These are phyloP conservation scores for Tetrahymena elliotti DNA, from an alignment of 73 alveolate genomes.

Conservation along the genomic window DNA sequence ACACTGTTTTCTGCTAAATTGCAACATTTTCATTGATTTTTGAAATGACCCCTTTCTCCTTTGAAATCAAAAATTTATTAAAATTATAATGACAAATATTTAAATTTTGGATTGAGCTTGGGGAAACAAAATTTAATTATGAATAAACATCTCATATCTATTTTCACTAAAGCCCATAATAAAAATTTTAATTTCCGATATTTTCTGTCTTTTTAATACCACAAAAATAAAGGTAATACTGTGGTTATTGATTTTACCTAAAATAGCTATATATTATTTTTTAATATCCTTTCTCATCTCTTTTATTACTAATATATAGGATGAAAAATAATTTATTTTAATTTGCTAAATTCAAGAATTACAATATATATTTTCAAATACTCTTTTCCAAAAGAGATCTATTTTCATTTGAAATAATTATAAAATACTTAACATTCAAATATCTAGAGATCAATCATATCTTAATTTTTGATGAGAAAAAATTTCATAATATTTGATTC, in stretches of 20 bases:
- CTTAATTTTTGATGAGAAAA: not conserved
- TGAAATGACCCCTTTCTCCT: not conserved
- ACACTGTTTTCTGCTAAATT: not conserved
- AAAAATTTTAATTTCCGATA: not conserved
- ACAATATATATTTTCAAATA: not conserved
- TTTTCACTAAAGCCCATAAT: not conserved
- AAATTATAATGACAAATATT: not conserved
- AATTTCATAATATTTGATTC: not conserved
- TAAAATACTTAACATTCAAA: not conserved
- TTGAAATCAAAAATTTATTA: not conserved
- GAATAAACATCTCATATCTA: not conserved
- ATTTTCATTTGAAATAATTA: not conserved
- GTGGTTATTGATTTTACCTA: not conserved
- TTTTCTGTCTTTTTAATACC: not conserved
- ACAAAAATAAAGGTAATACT: not conserved
- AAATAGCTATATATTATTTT: not conserved
- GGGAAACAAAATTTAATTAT: not conserved
- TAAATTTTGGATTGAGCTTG: not conserved
- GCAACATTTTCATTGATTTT: not conserved
- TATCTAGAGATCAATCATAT: not conserved
- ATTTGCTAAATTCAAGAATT: not conserved
- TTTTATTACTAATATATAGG: not conserved
- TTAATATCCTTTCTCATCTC: not conserved
- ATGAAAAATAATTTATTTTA: not conserved
- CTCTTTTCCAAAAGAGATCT: not conserved